Conservation (phyloP, 257 asterid species). For the Nyctanthes arbortristis region DNA sequence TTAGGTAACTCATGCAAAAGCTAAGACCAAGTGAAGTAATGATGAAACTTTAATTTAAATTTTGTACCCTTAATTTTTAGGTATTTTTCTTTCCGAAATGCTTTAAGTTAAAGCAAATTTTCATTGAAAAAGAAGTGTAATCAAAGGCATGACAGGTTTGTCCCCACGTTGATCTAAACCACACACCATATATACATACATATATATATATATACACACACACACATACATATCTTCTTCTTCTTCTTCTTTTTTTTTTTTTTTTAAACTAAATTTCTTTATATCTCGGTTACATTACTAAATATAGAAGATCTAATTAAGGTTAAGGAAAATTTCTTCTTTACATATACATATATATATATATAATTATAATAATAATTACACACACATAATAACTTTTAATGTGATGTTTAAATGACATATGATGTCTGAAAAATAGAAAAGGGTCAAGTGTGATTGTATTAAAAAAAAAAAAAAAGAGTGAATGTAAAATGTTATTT, state of each 20-base stretch:
- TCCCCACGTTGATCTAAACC: constrained; percentile 18
- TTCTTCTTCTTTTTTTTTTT: background rate
- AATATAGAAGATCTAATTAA: too few relatives aligned
- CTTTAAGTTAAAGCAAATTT: constrained; percentile 37
- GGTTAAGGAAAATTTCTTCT: too few relatives aligned
- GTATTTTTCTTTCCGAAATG: constrained; percentile 10
- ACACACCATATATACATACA: background rate
- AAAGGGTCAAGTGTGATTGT: too few relatives aligned
- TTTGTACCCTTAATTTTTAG: constrained; percentile 1
- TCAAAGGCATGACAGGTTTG: constrained; percentile 27
- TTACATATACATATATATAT: background rate
- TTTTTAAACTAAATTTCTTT: background rate
- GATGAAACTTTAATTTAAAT: constrained; percentile 25
- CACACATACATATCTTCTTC: too few relatives aligned
- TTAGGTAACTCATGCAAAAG: too few relatives aligned
- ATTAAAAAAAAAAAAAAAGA: too few relatives aligned
- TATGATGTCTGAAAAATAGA: too few relatives aligned
- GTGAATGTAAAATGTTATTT: too few relatives aligned
- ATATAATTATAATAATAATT: too few relatives aligned
- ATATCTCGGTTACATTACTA: background rate
- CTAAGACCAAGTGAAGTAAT: constrained; percentile 1
- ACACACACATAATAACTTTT: too few relatives aligned
- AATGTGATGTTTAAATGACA: too few relatives aligned
- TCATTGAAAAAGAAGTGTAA: constrained; percentile 18
- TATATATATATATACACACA: too few relatives aligned